Evolutionary conservation across 805 yeast species (phyloP), one percentile per base, ranked within the genome.

Genomic region (Metschnikowia vanudenii): DNA sequence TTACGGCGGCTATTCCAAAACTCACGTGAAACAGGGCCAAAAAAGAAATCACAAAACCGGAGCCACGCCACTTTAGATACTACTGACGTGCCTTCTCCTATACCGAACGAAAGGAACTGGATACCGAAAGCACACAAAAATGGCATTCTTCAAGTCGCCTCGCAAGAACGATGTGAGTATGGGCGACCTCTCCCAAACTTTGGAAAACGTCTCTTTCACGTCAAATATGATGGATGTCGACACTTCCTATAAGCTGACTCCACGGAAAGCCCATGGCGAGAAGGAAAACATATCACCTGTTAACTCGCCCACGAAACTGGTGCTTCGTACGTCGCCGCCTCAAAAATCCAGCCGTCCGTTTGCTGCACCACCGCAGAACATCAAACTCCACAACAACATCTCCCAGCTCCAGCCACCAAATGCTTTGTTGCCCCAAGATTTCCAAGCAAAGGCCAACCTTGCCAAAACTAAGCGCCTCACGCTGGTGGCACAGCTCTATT

Each of bases 401-500:
- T 59, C 60, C 39, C 66, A 64, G 48, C 59, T 66, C 37, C 71
- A 67, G 52, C 69, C 69, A 4, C 60, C 55, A 16, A 52, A 53
- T 49, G 57, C 60, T 29, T 53, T 61, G 36, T 54, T 61, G 28
- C 61, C 63, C n/a, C 63, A 58, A 18, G 85, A 81, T 22, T 82
- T 83, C 56, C 72, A 75, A 51, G 60, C 65, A 45, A 80, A 79
- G 60, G 85, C 91, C 6, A 76, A 80, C 48, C 76, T 80, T 37
- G 83, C 86, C 41, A 88, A 88, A 60, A 88, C 95, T 1, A 85
- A 85, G 60, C 75, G 99, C 50, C 71, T 88, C 49, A 96, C 91
- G 8, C 85, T 90, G 41, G 97, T 94, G 22, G 86, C 96, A 34
- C 97, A 92, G 63, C 80, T 90, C 81, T 95, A 85, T 68, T 94